phyloP scores from a whole-genome alignment of 495 filamentous ascomycete species.

The Aspergillus campestris region DNA sequence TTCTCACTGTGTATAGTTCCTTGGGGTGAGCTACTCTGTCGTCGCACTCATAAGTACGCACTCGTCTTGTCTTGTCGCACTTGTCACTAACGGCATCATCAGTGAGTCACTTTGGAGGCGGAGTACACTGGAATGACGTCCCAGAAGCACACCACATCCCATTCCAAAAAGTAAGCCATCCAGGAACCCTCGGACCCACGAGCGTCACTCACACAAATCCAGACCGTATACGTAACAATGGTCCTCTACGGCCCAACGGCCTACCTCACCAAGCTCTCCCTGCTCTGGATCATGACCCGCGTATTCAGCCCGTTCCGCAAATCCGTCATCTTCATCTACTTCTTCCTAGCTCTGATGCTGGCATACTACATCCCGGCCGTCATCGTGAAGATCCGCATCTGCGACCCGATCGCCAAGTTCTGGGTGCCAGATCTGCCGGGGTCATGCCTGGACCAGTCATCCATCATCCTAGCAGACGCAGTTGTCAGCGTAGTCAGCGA shows the following conservation, averaged over 20 bases:
- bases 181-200: neutral
- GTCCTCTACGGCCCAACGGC: conserved; percentile 36
- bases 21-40: conserved; percentile 18
- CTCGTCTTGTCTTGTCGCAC: neutral
- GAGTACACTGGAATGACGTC: conserved; percentile 16
- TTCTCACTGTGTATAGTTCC: conserved; percentile 6
- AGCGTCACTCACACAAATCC: neutral
- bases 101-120: conserved; percentile 24
- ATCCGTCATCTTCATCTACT: conserved; percentile 25
- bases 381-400: conserved; percentile 32
- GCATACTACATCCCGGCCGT: conserved; percentile 32
- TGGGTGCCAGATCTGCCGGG: conserved; percentile 16
- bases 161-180: conserved; percentile 13
- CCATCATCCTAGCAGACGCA: conserved; percentile 30
- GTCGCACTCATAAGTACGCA: conserved; percentile 19
- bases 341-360: conserved; percentile 30
- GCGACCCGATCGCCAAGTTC: conserved; percentile 27
- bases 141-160: conserved; percentile 8
- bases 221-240: conserved; percentile 24
- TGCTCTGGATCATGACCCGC: conserved; percentile 32
- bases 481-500: conserved; percentile 32
- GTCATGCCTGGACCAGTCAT: conserved; percentile 25
- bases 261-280: conserved; percentile 30
- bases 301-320: conserved; percentile 29
- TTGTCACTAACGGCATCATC: neutral